Evolutionary conservation across 1,139 yeast genomes (phyloP).

Genomic region (Pichia sp.): DNA sequence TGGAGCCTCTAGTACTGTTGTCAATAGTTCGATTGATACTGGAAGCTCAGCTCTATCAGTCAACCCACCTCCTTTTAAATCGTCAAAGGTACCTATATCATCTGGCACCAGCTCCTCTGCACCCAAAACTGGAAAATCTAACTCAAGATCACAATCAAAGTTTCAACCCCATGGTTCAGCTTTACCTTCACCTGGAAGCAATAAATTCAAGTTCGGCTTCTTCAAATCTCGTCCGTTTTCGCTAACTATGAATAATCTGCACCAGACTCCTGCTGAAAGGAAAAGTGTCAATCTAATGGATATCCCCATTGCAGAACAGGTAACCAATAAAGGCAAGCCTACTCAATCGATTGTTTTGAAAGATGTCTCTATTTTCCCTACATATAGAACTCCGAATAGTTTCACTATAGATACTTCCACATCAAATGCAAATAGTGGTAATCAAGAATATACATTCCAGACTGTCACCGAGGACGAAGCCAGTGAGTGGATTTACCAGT

Average conservation of each 20-base stretch:
- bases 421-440: slow-evolving; percentile 47
- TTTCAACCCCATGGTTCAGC: no score
- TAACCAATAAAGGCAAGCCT: slow-evolving; percentile 40
- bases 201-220: slow-evolving; percentile 27
- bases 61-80: no score
- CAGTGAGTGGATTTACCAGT: slow-evolving; percentile 63
- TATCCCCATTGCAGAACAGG: slow-evolving; percentile 43
- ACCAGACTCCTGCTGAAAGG: slow-evolving; percentile 37
- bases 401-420: slow-evolving; percentile 49
- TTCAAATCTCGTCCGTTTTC: slow-evolving; percentile 41
- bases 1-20: no score
- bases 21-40: no score
- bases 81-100: no score
- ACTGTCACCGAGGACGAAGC: slow-evolving; percentile 58
- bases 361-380: slow-evolving; percentile 45
- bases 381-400: slow-evolving; percentile 43
- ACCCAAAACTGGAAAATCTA: not conserved
- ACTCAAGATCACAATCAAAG: not conserved
- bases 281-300: slow-evolving; percentile 45
- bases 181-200: no score
- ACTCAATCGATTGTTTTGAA: slow-evolving; percentile 48
- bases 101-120: no score
- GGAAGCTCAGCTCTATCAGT: no score
- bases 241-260: slow-evolving; percentile 29
- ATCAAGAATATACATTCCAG: slow-evolving; percentile 61